Conservation (phyloP, 148 eudicot species). For the Dianthus caryophyllus region DNA sequence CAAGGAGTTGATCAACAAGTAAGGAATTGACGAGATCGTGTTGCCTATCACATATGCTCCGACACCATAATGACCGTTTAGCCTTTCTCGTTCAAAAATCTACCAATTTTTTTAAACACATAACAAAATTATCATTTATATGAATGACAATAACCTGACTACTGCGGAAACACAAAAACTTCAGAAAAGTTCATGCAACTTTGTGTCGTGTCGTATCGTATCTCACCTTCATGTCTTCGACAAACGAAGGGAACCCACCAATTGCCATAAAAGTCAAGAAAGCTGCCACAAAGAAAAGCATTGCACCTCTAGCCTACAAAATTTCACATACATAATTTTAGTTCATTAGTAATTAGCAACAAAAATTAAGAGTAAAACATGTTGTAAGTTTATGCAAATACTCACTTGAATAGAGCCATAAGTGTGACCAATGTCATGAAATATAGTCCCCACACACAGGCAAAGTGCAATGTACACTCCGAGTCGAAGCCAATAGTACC, state of each 20-base stretch:
- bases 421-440: slow-evolving; percentile 35
- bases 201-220: no score
- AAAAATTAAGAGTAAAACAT: no score
- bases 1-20: slow-evolving; percentile 35
- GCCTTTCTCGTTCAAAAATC: slow-evolving; percentile 50
- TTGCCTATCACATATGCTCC: slow-evolving; percentile 45
- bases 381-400: background rate
- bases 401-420: slow-evolving; percentile 53
- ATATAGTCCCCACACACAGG: slow-evolving; percentile 49
- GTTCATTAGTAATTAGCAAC: background rate
- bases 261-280: slow-evolving; percentile 65
- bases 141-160: no score
- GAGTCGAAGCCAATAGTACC: slow-evolving; percentile 58
- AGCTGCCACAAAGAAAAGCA: slow-evolving; percentile 44
- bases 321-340: slow-evolving; percentile 1
- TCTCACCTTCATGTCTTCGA: slow-evolving; percentile 56
- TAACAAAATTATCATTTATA: background rate
- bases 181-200: no score
- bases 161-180: no score
- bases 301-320: slow-evolving; percentile 46
- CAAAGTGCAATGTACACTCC: slow-evolving; percentile 44
- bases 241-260: slow-evolving; percentile 61
- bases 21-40: slow-evolving; percentile 49
- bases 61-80: slow-evolving; percentile 56
- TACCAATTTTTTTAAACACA: slow-evolving; percentile 4